These are phyloP conservation scores for Daedaleopsis nitida DNA, from an alignment of 768 basidiomycete genomes.

Conservation along the genomic window DNA sequence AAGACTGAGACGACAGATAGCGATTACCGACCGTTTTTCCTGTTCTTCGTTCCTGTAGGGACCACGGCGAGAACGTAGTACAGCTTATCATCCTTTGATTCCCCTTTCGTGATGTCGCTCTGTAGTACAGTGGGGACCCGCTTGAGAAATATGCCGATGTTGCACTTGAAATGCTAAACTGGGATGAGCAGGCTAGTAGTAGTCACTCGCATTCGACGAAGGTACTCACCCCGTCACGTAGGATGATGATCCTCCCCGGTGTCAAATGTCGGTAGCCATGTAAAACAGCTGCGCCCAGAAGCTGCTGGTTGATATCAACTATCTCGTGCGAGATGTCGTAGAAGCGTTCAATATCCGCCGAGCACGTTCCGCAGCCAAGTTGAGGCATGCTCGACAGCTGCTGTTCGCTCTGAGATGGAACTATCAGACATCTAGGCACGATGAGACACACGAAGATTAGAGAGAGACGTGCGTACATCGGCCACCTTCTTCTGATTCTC, in stretches of 20 bases:
- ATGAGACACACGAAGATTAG: slow-evolving; percentile 3
- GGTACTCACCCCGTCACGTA: slow-evolving; percentile 76
- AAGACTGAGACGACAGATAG: slow-evolving; percentile 35
- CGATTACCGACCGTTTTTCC: slow-evolving; percentile 38
- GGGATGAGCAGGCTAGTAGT: slow-evolving; percentile 2
- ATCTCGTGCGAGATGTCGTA: slow-evolving; percentile 75
- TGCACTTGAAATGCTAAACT: slow-evolving; percentile 71
- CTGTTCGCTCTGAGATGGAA: slow-evolving; percentile 63
- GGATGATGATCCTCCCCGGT: slow-evolving; percentile 78
- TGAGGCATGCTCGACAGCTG: slow-evolving; percentile 60
- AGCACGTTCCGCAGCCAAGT: slow-evolving; percentile 69
- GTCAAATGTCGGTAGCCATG: slow-evolving; percentile 70
- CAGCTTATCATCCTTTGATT: slow-evolving; percentile 43
- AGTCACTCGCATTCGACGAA: not conserved
- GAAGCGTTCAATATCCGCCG: slow-evolving; percentile 69
- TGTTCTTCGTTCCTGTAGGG: slow-evolving; percentile 57
- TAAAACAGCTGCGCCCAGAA: slow-evolving; percentile 60
- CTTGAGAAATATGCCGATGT: slow-evolving; percentile 72
- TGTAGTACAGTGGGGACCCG: slow-evolving; percentile 46
- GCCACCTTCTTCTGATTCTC: slow-evolving; percentile 89
- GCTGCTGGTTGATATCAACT: slow-evolving; percentile 58
- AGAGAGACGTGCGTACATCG: slow-evolving; percentile 50
- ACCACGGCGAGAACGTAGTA: slow-evolving; percentile 79
- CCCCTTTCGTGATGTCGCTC: slow-evolving; percentile 27
- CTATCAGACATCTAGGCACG: slow-evolving; percentile 10